Evolutionary conservation across 164 flowering plant genomes (phyloP), one percentile per base, ranked within the genome.

Genomic region (Annona cherimola): DNA sequence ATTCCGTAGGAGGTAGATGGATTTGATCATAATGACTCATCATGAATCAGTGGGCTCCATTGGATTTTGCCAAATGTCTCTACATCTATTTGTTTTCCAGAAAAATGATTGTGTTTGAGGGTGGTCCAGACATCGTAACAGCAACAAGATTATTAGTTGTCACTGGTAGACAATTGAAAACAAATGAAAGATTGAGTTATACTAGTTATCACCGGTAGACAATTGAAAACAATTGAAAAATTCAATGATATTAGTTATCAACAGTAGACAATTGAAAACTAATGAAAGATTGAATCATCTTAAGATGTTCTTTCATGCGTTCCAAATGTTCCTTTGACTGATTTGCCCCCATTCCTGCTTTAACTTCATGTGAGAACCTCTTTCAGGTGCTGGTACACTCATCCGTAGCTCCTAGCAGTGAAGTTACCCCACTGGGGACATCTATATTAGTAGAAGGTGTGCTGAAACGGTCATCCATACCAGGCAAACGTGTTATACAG

Each of bases 371-470:
- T 67, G 40, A 50, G 8, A 50, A 54, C 6, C 20, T 70, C 19
- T 74, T 73, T 66, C 86, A 95, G 98, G 90, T 93, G 61, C 69
- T 86, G 73, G 80, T 95, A 62, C 89, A 87, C 18, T 83, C 94
- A 5, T 72, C 87, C 19, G 0, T 83, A 54, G 82, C 87, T 78
- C 70, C 85, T 44, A 83, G 85, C 1, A 63, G 78, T 72, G 76
- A 75, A 71, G 76, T 90, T 35, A 76, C 84, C 78, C 80, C 86
- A 16, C 74, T 79, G 1, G 99, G 99, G 73, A 91, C 91, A n/a
- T 91, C 93, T 63, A 80, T 95, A 68, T 72, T 95, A 72, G 96
- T 72, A 6, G 89, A 91, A 81, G 99, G 99, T 41, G 75, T 86
- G 44, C 45, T 95, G 72, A 79, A 71, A 74, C 69, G 80, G 68